phyloP scores from a whole-genome alignment of 306 rosid species.

The Lathyrus tuberosus region DNA sequence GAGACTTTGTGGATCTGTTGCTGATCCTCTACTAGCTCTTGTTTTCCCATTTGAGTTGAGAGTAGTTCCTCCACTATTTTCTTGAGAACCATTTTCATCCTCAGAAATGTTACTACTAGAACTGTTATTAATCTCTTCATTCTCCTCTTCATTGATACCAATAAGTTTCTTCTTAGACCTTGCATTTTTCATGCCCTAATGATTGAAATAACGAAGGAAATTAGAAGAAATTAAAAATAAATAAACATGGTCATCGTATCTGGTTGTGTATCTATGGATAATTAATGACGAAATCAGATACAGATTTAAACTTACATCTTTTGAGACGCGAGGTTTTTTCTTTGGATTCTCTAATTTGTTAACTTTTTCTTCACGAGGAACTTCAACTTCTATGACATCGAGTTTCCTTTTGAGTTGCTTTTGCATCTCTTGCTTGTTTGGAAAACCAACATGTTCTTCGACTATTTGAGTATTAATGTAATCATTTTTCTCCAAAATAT shows the following conservation, averaged over 20 bases:
- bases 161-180: constrained; percentile 48
- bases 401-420: constrained; percentile 58
- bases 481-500: constrained; percentile 35
- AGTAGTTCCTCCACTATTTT: constrained; percentile 50
- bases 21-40: constrained; percentile 84
- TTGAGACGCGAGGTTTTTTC: constrained; percentile 53
- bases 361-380: constrained; percentile 35
- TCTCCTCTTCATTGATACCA: constrained; percentile 41
- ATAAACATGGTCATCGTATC: no score
- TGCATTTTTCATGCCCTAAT: constrained; percentile 57
- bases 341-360: constrained; percentile 45
- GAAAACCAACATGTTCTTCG: constrained; percentile 32
- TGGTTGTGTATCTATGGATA: no score
- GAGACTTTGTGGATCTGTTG: constrained; percentile 95
- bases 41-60: constrained; percentile 62
- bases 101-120: constrained; percentile 63
- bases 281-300: neutral
- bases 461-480: constrained; percentile 30
- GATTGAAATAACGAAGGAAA: neutral
- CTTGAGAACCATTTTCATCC: constrained; percentile 70
- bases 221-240: no score
- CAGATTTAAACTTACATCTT: constrained; percentile 54
- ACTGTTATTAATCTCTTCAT: constrained; percentile 60
- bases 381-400: constrained; percentile 37
- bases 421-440: constrained; percentile 37